Evolutionary conservation across 441 rosid genomes (phyloP).

Genomic region (Dalechampia spathulata): DNA sequence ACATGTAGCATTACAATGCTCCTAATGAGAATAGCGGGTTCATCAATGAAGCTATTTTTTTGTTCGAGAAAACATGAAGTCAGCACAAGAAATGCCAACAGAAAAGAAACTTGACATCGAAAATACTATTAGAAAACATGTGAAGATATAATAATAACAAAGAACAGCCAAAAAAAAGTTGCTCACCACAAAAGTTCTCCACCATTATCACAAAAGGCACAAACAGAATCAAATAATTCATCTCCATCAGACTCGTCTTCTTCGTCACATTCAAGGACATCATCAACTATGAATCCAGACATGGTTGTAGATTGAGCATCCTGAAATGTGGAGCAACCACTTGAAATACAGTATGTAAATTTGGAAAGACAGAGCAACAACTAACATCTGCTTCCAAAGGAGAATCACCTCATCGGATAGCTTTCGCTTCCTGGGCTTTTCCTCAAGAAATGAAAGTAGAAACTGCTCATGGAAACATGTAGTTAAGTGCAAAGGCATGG

Average conservation of each 20-base stretch:
- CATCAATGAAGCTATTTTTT: neutral
- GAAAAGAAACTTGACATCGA: neutral
- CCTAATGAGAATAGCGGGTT: neutral
- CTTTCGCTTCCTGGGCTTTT: slow-evolving; percentile 50
- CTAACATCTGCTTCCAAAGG: slow-evolving; percentile 1
- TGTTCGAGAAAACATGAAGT: neutral
- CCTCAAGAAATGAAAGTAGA: slow-evolving; percentile 48
- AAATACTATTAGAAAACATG: too few species aligned
- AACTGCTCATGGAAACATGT: slow-evolving; percentile 39
- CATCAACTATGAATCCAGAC: slow-evolving; percentile 64
- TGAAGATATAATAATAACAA: neutral
- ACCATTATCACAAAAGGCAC: slow-evolving; percentile 92
- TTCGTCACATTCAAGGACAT: slow-evolving; percentile 28
- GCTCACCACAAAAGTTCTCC: slow-evolving; percentile 73
- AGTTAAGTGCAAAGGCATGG: slow-evolving; percentile 2
- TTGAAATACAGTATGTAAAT: slow-evolving; percentile 11
- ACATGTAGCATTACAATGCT: neutral
- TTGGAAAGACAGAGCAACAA: neutral
- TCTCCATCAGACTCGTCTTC: slow-evolving; percentile 40
- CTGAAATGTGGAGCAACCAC: slow-evolving; percentile 24
- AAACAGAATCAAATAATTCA: slow-evolving; percentile 52
- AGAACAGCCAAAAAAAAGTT: neutral
- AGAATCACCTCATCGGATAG: slow-evolving; percentile 50
- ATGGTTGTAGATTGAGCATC: slow-evolving; percentile 26
- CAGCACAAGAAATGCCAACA: neutral